A percentile compares a stretch with the other conserved stretches of the same genome.
These are phyloP conservation scores for Chalaropsis ovoidea DNA, from an alignment of 2,329 filamentous ascomycete species.

Conservation along the genomic window DNA sequence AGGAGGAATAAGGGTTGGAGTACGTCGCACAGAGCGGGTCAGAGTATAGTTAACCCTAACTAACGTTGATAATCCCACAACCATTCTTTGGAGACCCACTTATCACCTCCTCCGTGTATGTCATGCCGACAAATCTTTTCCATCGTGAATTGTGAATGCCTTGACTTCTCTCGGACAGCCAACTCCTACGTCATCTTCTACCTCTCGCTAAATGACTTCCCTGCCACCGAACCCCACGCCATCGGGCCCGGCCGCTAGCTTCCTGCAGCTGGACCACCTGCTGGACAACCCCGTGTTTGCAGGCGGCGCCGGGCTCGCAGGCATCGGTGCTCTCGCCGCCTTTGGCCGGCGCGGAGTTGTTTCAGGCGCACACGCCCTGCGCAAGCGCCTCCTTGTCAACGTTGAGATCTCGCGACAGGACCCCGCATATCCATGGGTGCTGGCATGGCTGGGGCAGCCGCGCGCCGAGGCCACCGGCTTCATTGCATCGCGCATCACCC, in stretches of 20 bases:
- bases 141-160: not conserved
- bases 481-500: conserved; percentile 47
- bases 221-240: not conserved
- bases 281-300: conserved; percentile 55
- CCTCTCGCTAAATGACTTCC: not conserved
- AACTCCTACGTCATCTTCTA: not conserved
- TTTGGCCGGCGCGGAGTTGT: conserved; percentile 70
- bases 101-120: not conserved
- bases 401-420: conserved; percentile 94
- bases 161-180: no score
- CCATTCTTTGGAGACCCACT: conserved; percentile 1
- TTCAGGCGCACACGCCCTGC: conserved; percentile 60
- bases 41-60: not conserved
- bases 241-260: conserved; percentile 9
- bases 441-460: conserved; percentile 86
- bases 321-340: conserved; percentile 69
- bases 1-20: not conserved
- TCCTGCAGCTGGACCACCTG: conserved; percentile 33
- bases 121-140: not conserved
- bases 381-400: conserved; percentile 80
- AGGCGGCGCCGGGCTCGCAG: conserved; percentile 80
- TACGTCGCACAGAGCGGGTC: no score
- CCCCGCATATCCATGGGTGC: conserved; percentile 84
- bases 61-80: not conserved
- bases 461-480: conserved; percentile 51